Evolutionary conservation across 1,284 basidiomycete genomes (phyloP), one percentile per base, ranked within the genome.

Genomic region (Austroboletus olivaceoglutinosus): DNA sequence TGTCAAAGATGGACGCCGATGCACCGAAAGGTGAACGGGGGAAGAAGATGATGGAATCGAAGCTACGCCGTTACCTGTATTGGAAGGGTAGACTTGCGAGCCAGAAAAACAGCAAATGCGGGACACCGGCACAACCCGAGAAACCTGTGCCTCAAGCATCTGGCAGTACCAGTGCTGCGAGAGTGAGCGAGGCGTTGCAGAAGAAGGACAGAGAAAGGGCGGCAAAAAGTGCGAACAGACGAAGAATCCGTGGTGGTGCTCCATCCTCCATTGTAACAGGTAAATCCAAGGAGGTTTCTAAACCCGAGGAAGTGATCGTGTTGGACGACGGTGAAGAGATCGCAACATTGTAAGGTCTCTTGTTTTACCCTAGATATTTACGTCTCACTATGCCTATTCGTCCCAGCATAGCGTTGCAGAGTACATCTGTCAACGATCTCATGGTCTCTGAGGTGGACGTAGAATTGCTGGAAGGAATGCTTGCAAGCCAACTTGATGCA

Each of bases 1-100:
- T 98, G 4, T 79, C 83, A 0, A 74, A 73, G 2, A 83, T 89
- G 74, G 74, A 88, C 53, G 68, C 76, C 2, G 75, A 69, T 33
- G 65, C 82, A 2, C 76, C 78, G 8, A 76, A 77, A 21, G 84
- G 85, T 10, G 57, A 73, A 48, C 81, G 80, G 53, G 92, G 89
- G 1, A 74, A 82, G 48, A 72, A 65, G 44, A 88, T 98, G 87
- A 91, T 98, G 86, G 75, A 88, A 61, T 71, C 74, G 13, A 86
- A 86, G 57, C 73, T 96, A 11, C 74, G 78, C 7, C 69, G 76
- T 22, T 93, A 94, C 66, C 76, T 97, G 18, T 85, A 79, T 74
- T 93, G 91, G 92, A 95, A 93, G 69, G 76, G 81, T 9, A 76
- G 78, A 50, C 71, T 89, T 5, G 44, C 52, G 2, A 47, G 13